A percentile compares a stretch with the other conserved stretches of the same genome.
These are phyloP conservation scores for Phialocephala subalpina DNA, from an alignment of 2,329 filamentous ascomycete genomes.

Conservation along the genomic window DNA sequence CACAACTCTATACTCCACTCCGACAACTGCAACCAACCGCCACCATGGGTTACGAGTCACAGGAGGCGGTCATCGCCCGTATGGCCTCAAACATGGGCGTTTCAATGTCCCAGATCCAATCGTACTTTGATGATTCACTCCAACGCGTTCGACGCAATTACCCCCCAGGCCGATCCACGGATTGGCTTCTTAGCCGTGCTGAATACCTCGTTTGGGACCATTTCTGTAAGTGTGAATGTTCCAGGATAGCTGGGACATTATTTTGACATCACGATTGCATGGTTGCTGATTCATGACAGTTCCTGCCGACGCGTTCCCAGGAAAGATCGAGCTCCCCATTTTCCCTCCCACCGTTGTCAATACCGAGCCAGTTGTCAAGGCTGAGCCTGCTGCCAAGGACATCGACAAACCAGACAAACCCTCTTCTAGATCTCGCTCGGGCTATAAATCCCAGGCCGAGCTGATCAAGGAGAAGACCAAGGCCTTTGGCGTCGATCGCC, in stretches of 20 bases:
- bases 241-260: background rate
- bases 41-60: background rate
- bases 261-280: no score
- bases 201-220: slow-evolving; percentile 23
- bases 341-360: background rate
- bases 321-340: background rate
- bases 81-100: background rate
- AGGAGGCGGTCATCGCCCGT: background rate
- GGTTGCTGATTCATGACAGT: slow-evolving; percentile 7
- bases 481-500: background rate
- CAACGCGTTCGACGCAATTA: background rate
- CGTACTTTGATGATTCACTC: background rate
- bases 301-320: slow-evolving; percentile 10
- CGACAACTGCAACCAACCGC: background rate
- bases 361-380: background rate
- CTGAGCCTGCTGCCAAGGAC: background rate
- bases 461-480: slow-evolving; percentile 2
- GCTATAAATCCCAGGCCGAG: background rate
- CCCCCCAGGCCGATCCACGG: background rate
- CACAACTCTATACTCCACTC: background rate
- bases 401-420: background rate
- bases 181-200: slow-evolving; percentile 10
- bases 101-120: background rate
- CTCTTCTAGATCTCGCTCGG: background rate
- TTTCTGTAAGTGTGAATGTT: slow-evolving; percentile 22